Evolutionary conservation across 495 filamentous ascomycete species (phyloP).

Genomic region (Friedmanniomyces simplex): DNA sequence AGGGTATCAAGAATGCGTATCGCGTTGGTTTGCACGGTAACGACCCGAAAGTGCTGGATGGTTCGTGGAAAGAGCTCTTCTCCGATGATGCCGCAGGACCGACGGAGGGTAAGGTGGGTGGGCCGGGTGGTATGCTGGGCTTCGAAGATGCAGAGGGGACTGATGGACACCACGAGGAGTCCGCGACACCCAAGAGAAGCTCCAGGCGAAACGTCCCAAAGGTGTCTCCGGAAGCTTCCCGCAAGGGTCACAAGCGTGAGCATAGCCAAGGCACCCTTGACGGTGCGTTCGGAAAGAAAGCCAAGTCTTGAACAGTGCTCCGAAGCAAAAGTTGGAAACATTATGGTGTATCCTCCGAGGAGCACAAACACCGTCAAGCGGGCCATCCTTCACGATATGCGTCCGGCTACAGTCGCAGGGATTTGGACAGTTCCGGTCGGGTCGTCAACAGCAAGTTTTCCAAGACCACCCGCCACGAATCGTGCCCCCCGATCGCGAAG

Average conservation of each 20-base stretch:
- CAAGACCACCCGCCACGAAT: no score
- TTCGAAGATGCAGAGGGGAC: slow-evolving; percentile 18
- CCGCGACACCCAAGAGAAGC: slow-evolving; percentile 1
- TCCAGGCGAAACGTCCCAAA: neutral
- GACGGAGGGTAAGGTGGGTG: slow-evolving; percentile 30
- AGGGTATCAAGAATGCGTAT: slow-evolving; percentile 57
- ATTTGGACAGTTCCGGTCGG: no score
- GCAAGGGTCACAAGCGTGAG: slow-evolving; percentile 22
- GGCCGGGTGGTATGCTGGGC: slow-evolving; percentile 20
- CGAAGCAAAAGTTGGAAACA: neutral
- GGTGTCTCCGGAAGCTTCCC: neutral
- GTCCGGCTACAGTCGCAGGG: neutral
- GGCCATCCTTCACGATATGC: neutral
- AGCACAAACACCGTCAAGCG: no score
- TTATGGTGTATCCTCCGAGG: neutral
- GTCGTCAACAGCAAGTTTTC: no score
- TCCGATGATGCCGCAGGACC: slow-evolving; percentile 38
- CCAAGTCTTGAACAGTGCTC: neutral
- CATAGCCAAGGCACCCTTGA: slow-evolving; percentile 26
- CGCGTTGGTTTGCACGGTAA: slow-evolving; percentile 49
- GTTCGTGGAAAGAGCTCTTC: slow-evolving; percentile 52
- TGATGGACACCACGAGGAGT: slow-evolving; percentile 8
- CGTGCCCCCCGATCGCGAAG: no score
- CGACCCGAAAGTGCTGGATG: slow-evolving; percentile 47
- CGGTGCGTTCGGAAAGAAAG: slow-evolving; percentile 23